Base-by-base conservation (phyloP, 2,329 filamentous ascomycete species). In the Curvularia spicifera region DNA sequence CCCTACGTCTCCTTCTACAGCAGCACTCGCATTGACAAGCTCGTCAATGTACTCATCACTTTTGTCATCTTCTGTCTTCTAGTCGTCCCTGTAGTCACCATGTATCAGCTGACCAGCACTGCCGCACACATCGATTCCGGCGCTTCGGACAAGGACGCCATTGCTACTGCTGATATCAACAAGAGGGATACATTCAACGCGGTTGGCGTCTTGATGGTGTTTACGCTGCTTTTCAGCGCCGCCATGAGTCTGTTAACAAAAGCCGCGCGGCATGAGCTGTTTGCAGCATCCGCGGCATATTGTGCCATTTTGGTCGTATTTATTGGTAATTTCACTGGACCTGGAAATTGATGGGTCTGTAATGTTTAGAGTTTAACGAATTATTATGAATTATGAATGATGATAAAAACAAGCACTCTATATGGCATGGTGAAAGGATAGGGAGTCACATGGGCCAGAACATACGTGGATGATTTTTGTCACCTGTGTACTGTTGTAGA, bases 41-140 rank as follows among this genome's bases (percentile, higher is more conserved):
- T 80, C 22, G 76, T 79, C 53, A 78, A 77, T 53, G 60, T 77
- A 13, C 70, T 80, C 56, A 79, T 81, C 60, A 79, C 78, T 0
- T 57, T 75, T n/a, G 67, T 80, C 18, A 79, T 81, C 46, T 79
- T 80, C 65, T 68, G 76, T 12, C 69, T 80, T 2, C 70, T 80
- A 0, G 71, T 79, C 1, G 63, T 79, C 8, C 79, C 79, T 0
- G 77, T 80, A 6, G 65, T 79, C 5, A 71, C 71, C 4, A 73
- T 80, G 71, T 80, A 79, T 58, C 61, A 73, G 28, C 57, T 80
- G 0, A 77, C 77, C 2, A 68, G 66, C 43, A 60, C 62, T 1
- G 60, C 51, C 3, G 35, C 56, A 1, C 43, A 56, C n/a, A 8
- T 33, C 0, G 57, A 45, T 6, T 20, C 51, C 0, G 35, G 44